phyloP scores from a whole-genome alignment of 768 basidiomycete genomes.

The Rhodosporidiobolus sp. region DNA sequence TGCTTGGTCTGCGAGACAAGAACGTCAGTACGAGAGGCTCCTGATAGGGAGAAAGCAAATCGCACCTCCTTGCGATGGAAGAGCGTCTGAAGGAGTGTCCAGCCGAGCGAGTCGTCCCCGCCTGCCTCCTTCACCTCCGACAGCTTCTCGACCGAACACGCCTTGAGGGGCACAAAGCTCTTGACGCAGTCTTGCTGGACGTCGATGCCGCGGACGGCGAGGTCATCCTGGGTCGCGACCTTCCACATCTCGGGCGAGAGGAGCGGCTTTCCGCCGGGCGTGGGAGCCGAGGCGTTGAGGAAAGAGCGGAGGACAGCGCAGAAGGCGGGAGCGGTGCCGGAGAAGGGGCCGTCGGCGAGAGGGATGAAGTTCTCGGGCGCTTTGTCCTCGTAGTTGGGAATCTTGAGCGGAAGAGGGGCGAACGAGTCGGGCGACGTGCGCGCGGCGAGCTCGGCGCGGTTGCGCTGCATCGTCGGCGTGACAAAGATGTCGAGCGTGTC shows the following conservation, averaged over 20 bases:
- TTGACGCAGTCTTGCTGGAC: not conserved
- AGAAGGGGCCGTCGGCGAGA: slow-evolving; percentile 2
- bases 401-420: not conserved
- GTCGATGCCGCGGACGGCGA: not conserved
- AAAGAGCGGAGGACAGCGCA: slow-evolving; percentile 6
- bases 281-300: not conserved
- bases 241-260: slow-evolving; percentile 7
- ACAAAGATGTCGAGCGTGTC: slow-evolving; percentile 19
- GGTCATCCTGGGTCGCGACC: slow-evolving; percentile 1
- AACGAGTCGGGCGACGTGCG: not conserved
- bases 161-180: not conserved
- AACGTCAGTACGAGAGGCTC: no score
- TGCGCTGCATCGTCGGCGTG: slow-evolving; percentile 4
- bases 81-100: not conserved
- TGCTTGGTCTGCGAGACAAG: not conserved
- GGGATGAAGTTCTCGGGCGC: not conserved
- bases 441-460: not conserved
- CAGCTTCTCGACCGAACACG: not conserved
- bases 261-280: not conserved
- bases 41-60: not conserved
- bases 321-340: not conserved
- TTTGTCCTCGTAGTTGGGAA: not conserved
- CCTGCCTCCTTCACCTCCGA: not conserved
- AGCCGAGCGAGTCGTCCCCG: not conserved
- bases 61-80: not conserved